Evolutionary conservation across 306 rosid species (phyloP).

Genomic region (Mucuna pruriens): DNA sequence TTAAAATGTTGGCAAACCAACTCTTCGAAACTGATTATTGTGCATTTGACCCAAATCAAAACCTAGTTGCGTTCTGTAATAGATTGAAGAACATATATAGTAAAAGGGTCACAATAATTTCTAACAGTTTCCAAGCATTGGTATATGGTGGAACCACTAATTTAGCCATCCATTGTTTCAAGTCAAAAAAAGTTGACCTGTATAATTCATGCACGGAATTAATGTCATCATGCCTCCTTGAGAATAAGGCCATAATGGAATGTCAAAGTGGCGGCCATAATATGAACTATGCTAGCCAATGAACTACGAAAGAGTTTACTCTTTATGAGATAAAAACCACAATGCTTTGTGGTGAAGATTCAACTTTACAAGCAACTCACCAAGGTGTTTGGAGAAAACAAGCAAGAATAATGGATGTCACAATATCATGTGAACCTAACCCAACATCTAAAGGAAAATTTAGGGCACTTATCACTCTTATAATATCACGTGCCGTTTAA

Average conservation of each 20-base stretch:
- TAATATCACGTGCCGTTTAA: not conserved
- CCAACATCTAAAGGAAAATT: slow-evolving; percentile 19
- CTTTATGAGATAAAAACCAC: not conserved
- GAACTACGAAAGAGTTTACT: not conserved
- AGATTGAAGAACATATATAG: not conserved
- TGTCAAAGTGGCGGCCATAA: slow-evolving; percentile 36
- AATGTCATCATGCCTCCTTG: slow-evolving; percentile 11
- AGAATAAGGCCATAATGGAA: slow-evolving; percentile 36
- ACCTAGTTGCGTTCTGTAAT: not conserved
- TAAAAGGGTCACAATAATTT: slow-evolving; percentile 19
- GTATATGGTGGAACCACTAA: slow-evolving; percentile 22
- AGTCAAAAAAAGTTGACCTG: slow-evolving; percentile 33
- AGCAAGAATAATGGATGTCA: slow-evolving; percentile 13
- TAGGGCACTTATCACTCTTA: not conserved
- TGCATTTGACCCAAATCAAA: not conserved
- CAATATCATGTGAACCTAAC: slow-evolving; percentile 37
- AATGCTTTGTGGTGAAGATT: slow-evolving; percentile 10
- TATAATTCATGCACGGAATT: slow-evolving; percentile 22
- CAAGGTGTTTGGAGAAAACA: slow-evolving; percentile 37
- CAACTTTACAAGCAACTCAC: slow-evolving; percentile 21
- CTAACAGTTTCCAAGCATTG: not conserved
- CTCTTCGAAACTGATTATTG: not conserved
- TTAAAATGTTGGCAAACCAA: not conserved
- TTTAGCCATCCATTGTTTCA: slow-evolving; percentile 17
- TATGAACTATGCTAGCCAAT: slow-evolving; percentile 27